A percentile compares a stretch with the other conserved stretches of the same genome.
These are phyloP conservation scores for Thalassiosira pacifica DNA, from an alignment of 352 stramenopile species.

Conservation along the genomic window DNA sequence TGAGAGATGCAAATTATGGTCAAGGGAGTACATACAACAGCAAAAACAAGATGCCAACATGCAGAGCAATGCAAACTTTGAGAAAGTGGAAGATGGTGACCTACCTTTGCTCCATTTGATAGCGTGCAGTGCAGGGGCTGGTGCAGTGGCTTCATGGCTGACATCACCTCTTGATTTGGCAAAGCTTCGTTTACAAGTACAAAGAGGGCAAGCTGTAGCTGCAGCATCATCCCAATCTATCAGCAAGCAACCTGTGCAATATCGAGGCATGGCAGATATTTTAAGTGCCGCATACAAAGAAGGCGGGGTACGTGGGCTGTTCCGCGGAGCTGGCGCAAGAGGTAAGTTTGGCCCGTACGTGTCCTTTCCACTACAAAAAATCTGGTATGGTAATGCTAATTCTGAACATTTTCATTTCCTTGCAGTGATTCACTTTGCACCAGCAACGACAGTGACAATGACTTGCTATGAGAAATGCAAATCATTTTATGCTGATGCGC, in stretches of 20 bases:
- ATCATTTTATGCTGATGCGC: slow-evolving; percentile 63
- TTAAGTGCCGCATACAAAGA: slow-evolving; percentile 87
- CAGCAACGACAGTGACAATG: slow-evolving; percentile 97
- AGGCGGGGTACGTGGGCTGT: slow-evolving; percentile 92
- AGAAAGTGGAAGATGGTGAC: slow-evolving; percentile 56
- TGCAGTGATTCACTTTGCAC: slow-evolving; percentile 96
- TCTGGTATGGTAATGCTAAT: no score
- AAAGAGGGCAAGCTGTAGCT: slow-evolving; percentile 72
- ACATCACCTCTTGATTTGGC: slow-evolving; percentile 97
- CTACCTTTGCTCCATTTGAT: slow-evolving; percentile 83
- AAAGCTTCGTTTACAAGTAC: slow-evolving; percentile 96
- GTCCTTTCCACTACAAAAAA: no score
- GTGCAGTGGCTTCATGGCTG: slow-evolving; percentile 93
- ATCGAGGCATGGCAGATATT: slow-evolving; percentile 87
- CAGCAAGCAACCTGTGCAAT: slow-evolving; percentile 59
- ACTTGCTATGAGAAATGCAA: slow-evolving; percentile 93
- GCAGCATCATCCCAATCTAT: no score
- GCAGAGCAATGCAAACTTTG: slow-evolving; percentile 10
- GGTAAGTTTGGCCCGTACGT: no score
- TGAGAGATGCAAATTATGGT: slow-evolving; percentile 88
- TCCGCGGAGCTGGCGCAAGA: slow-evolving; percentile 93
- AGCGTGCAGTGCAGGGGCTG: slow-evolving; percentile 87
- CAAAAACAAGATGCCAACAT: slow-evolving; percentile 6
- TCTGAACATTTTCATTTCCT: no score
- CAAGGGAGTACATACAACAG: slow-evolving; percentile 33